phyloP scores from a whole-genome alignment of 371 early-diverging fungal genomes.

The Apophysomyces trapeziformis region DNA sequence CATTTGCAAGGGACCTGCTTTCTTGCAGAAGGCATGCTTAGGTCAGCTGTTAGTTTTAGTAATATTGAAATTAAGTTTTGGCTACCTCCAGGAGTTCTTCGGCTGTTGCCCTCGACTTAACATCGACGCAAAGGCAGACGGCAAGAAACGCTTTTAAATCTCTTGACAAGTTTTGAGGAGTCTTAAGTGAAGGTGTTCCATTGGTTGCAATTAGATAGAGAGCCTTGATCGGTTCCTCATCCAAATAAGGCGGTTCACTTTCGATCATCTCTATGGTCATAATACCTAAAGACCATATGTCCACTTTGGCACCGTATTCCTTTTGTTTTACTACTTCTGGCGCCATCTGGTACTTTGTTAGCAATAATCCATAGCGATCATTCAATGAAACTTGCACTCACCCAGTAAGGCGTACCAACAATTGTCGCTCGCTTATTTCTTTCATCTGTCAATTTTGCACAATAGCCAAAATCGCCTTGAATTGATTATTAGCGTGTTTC shows the following conservation, averaged over 20 bases:
- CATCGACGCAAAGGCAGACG: conserved; percentile 89
- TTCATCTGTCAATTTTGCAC: conserved; percentile 84
- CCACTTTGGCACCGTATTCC: conserved; percentile 88
- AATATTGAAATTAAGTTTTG: not conserved
- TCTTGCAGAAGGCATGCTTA: conserved; percentile 48
- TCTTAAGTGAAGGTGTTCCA: conserved; percentile 92
- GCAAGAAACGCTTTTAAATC: conserved; percentile 87
- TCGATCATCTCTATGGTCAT: conserved; percentile 98
- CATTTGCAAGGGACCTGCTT: conserved; percentile 40
- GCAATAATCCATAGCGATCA: not conserved
- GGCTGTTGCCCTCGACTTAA: conserved; percentile 82
- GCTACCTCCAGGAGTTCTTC: conserved; percentile 75
- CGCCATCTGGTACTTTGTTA: conserved; percentile 62
- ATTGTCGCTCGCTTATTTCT: conserved; percentile 88
- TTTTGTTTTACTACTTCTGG: conserved; percentile 92
- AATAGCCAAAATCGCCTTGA: conserved; percentile 80
- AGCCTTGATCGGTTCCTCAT: conserved; percentile 93
- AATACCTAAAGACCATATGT: conserved; percentile 94
- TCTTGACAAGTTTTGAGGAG: conserved; percentile 77
- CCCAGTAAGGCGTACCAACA: conserved; percentile 94
- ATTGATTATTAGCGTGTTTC: not conserved
- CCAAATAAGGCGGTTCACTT: conserved; percentile 96
- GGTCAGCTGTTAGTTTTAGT: not conserved
- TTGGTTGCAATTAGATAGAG: conserved; percentile 96
- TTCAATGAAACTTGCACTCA: conserved; percentile 50